Base-by-base conservation (phyloP, 345 rosid genomes). In the Salix dunnii region DNA sequence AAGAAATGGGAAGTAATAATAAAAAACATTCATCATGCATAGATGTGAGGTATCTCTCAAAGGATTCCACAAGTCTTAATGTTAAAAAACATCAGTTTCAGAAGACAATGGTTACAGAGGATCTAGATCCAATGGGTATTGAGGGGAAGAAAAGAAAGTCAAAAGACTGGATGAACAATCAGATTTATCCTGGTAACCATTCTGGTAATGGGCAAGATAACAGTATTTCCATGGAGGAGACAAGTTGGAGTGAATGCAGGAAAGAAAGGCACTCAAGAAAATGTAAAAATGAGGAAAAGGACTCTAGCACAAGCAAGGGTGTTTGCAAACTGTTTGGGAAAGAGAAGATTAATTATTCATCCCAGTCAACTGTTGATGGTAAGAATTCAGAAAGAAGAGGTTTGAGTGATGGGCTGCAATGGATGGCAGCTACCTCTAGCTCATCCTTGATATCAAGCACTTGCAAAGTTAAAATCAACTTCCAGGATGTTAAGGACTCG, bases 401-500 rank as follows among this genome's bases (percentile, higher is more conserved):
- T 58, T 23, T 58, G 10, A 28, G 48, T 13, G 62, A 23, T 31
- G 38, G 4, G 20, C 74, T 25, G 53, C 74, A 30, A 21, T 17
- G 38, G 21, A 31, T 20, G 62, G 62, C 62, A 48, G 62, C 63
- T 17, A 51, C 63, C 28, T 48, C 63, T 30, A 49, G 74, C 63
- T 71, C 74, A 43, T 49, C 74, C 20, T 48, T 25, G 74, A 30
- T 48, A 28, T 30, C 62, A 14, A 36, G 62, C 27, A 25, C 74
- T 1, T 30, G 30, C 30, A 70, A 70, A 31, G 11, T 49, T 23
- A 71, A 71, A 51, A 49, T 30, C 40, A 71, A 30, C 28, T 58
- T 36, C 33, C 67, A n/a, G 6, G 75, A 72, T 58, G 51, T 72
- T 14, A 58, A 58, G n/a, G 67, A 49, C 21, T 72, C 75, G 16